Evolutionary conservation across 2,329 filamentous ascomycete genomes (phyloP).

Genomic region (Pseudogymnoascus sp.): DNA sequence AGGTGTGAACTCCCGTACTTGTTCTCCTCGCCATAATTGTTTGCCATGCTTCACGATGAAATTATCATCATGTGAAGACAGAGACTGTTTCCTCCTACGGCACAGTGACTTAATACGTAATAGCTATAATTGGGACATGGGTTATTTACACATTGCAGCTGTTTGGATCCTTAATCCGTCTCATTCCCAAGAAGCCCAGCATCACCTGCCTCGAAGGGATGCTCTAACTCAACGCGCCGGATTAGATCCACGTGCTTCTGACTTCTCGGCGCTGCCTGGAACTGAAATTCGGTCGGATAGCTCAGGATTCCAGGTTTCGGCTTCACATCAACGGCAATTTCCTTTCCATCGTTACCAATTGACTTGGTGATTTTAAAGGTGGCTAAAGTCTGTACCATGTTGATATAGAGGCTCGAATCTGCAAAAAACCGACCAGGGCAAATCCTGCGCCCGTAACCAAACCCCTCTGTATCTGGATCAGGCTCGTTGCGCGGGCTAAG

Average conservation of each 20-base stretch:
- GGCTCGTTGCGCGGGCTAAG: constrained; percentile 34
- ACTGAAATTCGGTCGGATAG: constrained; percentile 1
- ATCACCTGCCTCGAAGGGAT: background rate
- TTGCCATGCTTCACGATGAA: background rate
- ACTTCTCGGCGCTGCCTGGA: background rate
- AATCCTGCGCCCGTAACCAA: constrained; percentile 45
- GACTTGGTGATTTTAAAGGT: constrained; percentile 28
- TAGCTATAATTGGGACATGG: background rate
- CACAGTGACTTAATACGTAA: background rate
- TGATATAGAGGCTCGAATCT: constrained; percentile 30
- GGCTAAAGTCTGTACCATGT: constrained; percentile 31
- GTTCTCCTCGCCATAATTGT: background rate
- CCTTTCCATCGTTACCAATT: constrained; percentile 28
- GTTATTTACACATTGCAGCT: background rate
- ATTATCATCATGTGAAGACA: background rate
- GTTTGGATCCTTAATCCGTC: background rate
- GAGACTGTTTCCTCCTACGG: background rate
- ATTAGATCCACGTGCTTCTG: constrained; percentile 5
- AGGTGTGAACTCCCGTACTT: background rate
- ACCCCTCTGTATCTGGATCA: constrained; percentile 37
- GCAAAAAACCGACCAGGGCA: constrained; percentile 44
- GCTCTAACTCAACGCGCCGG: background rate
- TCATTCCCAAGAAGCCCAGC: background rate
- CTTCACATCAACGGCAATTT: constrained; percentile 17
- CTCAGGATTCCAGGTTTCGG: constrained; percentile 3